Evolutionary conservation across 441 rosid genomes (phyloP), one percentile per base, ranked within the genome.

Genomic region (Populus hybrid): DNA sequence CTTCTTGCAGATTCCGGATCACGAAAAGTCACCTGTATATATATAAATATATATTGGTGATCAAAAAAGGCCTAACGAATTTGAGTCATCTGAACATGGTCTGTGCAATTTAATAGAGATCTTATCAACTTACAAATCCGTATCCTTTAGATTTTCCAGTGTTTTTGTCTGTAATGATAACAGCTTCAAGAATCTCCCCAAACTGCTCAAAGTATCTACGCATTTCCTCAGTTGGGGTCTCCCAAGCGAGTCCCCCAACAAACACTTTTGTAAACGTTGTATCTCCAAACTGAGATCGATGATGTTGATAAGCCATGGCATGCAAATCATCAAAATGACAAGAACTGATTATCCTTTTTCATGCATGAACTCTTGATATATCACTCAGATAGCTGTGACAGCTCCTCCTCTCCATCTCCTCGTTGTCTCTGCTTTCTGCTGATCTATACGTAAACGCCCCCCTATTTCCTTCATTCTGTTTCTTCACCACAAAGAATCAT

Each of bases 131-230:
- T 90, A 93, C 99, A 80, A 95, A 95, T 72, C 99, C 97, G 35
- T 95, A 93, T 79, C 99, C 97, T 87, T 92, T 93, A 67, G 99
- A 95, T 85, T 95, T 95, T 20, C 89, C 95, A 10, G 98, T 91
- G 79, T 81, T 86, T 82, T 89, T 95, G 70, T 95, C 99, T 14
- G 85, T 78, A 79, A 95, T 95, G 77, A 95, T 90, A 80, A 93
- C 99, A 63, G 99, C 97, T 86, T 95, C 99, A 42, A 95, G 96
- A 89, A 93, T 95, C 72, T 95, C 98, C 8, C 98, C 99, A 69
- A 95, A 93, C 84, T 89, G 97, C 74, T 91, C 91, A 66, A 95
- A 95, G 84, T 93, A 90, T 71, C 84, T 82, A 12, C 92, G 92
- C 98, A 95, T 88, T 80, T 92, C 94, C 50, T 88, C 94, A 2